Percentiles rank a stretch among this genome's conserved stretches.
Evolutionary conservation across 371 early-diverging fungal genomes (phyloP).

Genomic region (Mucor circinelloides): DNA sequence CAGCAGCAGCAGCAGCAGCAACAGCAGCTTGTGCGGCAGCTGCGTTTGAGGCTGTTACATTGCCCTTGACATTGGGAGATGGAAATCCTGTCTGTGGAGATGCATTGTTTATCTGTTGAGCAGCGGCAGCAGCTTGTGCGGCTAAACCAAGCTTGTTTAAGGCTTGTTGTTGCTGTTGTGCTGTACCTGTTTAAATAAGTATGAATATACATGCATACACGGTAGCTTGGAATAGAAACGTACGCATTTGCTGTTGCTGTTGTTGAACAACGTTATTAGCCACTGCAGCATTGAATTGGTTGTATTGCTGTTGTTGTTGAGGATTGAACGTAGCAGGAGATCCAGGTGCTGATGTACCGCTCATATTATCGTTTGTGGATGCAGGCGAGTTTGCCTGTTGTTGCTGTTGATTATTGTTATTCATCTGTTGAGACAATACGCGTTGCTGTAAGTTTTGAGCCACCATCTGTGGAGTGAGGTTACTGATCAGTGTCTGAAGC

Average conservation of each 20-base stretch:
- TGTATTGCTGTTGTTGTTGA: conserved; percentile 16
- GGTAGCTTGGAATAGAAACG: background rate
- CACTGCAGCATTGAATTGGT: conserved; percentile 17
- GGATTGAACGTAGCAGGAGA: conserved; percentile 27
- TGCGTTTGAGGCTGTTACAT: background rate
- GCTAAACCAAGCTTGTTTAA: conserved; percentile 24
- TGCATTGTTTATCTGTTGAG: background rate
- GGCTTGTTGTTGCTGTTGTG: conserved; percentile 17
- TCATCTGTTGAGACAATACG: conserved; percentile 18
- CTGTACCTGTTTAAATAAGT: conserved; percentile 16
- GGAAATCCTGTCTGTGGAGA: conserved; percentile 18
- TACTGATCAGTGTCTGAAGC: conserved; percentile 36
- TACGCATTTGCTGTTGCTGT: conserved; percentile 31
- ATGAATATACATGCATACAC: background rate
- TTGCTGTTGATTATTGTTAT: conserved; percentile 8
- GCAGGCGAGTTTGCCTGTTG: conserved; percentile 22
- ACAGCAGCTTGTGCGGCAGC: conserved; percentile 23
- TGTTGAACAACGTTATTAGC: conserved; percentile 3
- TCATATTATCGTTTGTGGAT: conserved; percentile 23
- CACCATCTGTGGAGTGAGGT: conserved; percentile 32
- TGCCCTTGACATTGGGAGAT: background rate
- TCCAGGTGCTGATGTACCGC: conserved; percentile 18
- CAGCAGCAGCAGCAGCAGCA: conserved; percentile 21
- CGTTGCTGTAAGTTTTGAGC: conserved; percentile 34
- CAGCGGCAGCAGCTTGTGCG: conserved; percentile 8